Percentiles rank a stretch among this genome's conserved stretches.
These are phyloP conservation scores for Chlorophyllum brunneum DNA, from an alignment of 768 basidiomycete genomes.

Conservation along the genomic window DNA sequence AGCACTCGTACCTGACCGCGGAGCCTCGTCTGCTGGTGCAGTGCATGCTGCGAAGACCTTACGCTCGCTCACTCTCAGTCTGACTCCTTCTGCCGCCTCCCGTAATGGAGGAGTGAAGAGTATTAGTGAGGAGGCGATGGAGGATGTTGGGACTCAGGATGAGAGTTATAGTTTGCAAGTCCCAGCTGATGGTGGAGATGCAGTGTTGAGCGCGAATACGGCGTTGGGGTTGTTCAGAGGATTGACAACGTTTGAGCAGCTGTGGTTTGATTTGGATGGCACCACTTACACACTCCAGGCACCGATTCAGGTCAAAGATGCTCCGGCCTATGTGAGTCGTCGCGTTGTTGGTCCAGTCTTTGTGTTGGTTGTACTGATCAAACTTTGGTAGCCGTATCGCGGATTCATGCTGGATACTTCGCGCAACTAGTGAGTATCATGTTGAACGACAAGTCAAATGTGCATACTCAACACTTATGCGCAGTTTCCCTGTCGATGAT, in stretches of 20 bases:
- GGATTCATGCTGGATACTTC: constrained; percentile 81
- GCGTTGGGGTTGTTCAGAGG: constrained; percentile 70
- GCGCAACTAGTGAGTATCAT: constrained; percentile 59
- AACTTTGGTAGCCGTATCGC: constrained; percentile 52
- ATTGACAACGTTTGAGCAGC: constrained; percentile 67
- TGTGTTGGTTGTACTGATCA: background rate
- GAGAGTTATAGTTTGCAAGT: constrained; percentile 61
- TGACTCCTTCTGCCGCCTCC: constrained; percentile 20
- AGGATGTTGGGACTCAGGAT: constrained; percentile 44
- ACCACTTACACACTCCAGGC: constrained; percentile 51
- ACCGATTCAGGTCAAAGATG: constrained; percentile 56
- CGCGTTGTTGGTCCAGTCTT: background rate
- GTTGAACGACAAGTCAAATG: background rate
- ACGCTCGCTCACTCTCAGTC: constrained; percentile 39
- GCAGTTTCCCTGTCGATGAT: constrained; percentile 57
- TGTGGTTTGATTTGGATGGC: constrained; percentile 59
- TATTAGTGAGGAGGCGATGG: constrained; percentile 54
- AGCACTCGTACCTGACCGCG: constrained; percentile 58
- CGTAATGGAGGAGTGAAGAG: constrained; percentile 29
- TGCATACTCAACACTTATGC: background rate
- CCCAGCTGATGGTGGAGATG: constrained; percentile 51
- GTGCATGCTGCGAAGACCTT: constrained; percentile 41
- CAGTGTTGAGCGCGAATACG: constrained; percentile 55
- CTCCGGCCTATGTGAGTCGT: constrained; percentile 59
- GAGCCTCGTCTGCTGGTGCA: constrained; percentile 40